These are phyloP conservation scores for Dictyostelium firmibasis DNA, from an alignment of 78 protist species.

Conservation along the genomic window DNA sequence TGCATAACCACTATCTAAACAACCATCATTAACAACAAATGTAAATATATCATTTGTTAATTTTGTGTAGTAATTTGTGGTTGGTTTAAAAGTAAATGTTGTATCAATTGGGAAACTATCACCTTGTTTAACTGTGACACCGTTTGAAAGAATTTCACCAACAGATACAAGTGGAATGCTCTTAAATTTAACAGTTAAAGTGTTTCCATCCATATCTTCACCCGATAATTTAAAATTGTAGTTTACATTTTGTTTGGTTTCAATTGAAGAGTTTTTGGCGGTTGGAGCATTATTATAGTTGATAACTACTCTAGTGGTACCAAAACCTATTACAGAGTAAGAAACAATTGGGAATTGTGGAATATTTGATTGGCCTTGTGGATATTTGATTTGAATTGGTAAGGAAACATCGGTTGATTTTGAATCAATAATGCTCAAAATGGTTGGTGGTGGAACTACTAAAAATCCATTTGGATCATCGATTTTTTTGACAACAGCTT, in stretches of 20 bases:
- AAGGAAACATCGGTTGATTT: not conserved
- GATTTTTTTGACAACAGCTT: not conserved
- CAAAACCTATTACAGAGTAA: slow-evolving; percentile 43
- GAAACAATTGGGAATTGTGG: not conserved
- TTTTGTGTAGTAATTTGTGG: not conserved
- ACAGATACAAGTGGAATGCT: not conserved
- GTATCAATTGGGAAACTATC: not conserved
- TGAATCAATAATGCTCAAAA: not conserved
- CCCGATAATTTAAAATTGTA: slow-evolving; percentile 16
- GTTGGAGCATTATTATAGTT: slow-evolving; percentile 14
- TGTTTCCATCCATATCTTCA: slow-evolving; percentile 47
- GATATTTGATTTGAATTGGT: not conserved
- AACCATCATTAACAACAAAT: slow-evolving; percentile 27
- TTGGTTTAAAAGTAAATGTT: not conserved
- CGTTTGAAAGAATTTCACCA: not conserved
- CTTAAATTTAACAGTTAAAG: not conserved
- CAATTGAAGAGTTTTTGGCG: not conserved
- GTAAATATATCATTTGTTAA: not conserved
- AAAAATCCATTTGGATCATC: not conserved
- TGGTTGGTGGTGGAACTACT: not conserved
- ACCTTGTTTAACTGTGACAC: not conserved
- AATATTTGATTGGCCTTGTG: not conserved
- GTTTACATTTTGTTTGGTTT: not conserved
- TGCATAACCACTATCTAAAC: not conserved
- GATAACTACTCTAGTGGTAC: not conserved